Base-by-base conservation (phyloP, 805 yeast species). In the Candida silvatica region DNA sequence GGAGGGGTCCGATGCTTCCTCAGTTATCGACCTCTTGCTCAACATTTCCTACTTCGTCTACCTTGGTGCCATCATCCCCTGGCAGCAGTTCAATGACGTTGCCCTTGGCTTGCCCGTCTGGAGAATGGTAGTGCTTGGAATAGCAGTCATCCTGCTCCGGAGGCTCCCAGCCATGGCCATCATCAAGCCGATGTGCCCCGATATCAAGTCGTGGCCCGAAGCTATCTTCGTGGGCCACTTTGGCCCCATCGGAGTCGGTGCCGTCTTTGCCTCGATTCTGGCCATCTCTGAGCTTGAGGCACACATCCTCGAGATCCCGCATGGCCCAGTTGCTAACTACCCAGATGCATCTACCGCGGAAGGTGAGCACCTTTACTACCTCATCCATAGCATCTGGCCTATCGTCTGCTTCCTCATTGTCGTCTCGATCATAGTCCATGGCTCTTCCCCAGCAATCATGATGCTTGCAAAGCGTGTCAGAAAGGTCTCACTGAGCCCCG, bases 141-240 rank as follows among this genome's bases (percentile, higher is more conserved):
- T 72, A n/a, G 74, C 69, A n/a, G 58, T 69, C 27, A 54, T 72
- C 4, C 64, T 68, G 36, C 54, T 72, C 36, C 56, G 77, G 47
- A 52, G 78, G 47, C 51, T 72, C 4, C 79, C 79, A 1, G 74
- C 74, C 0, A 72, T 70, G n/a, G 42, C 77, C 25, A 65, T 66
- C 1, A 56, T 73, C 20, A 73, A 75, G 48, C 77, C 73, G 1
- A 45, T 74, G 16, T 69, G 72, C 17, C 79, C 82, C 1, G 79
- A 74, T 41, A 65, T 79, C 32, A 64, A 66, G 34, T 62, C 70
- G 17, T 68, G 79, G 73, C 64, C 74, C 48, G 85, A 79, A 49
- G 83, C 83, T 1, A 46, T 77, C 4, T 74, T 78, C 49, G 71
- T 77, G 41, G 85, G 85, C 31, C 83, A 74, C 56, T 79, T 79